Evolutionary conservation across 1,139 yeast genomes (phyloP).

Genomic region (Suhomyces wounanorum): DNA sequence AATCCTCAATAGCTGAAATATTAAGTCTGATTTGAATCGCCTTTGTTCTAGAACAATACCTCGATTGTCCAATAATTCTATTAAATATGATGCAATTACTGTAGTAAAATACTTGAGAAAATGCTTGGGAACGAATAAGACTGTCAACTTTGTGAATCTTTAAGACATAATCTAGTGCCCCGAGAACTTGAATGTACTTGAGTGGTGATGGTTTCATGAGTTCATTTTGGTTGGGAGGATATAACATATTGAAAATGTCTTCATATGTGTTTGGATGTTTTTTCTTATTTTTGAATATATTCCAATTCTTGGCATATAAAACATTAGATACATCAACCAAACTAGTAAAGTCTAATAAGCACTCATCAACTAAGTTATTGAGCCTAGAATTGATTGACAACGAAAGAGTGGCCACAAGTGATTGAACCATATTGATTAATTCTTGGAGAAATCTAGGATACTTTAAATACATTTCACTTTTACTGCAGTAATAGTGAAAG

Average conservation of each 20-base stretch:
- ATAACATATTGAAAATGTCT: constrained; percentile 66
- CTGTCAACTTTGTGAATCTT: constrained; percentile 82
- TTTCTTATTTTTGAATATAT: constrained; percentile 59
- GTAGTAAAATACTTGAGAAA: constrained; percentile 80
- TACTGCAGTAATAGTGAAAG: constrained; percentile 61
- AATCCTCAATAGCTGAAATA: constrained; percentile 83
- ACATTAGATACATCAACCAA: constrained; percentile 64
- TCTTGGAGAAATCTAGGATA: constrained; percentile 65
- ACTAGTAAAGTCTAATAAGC: constrained; percentile 63
- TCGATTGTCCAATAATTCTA: constrained; percentile 62
- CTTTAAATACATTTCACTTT: constrained; percentile 54
- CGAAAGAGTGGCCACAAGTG: constrained; percentile 62
- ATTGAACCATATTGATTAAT: constrained; percentile 56
- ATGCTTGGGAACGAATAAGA: constrained; percentile 70
- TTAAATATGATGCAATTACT: constrained; percentile 74
- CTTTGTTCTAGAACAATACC: constrained; percentile 72
- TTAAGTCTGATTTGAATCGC: constrained; percentile 91
- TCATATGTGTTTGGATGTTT: constrained; percentile 57
- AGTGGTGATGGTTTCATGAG: constrained; percentile 82
- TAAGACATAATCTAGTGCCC: constrained; percentile 84
- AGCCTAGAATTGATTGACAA: constrained; percentile 66
- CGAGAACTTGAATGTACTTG: constrained; percentile 79
- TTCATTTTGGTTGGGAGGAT: constrained; percentile 69
- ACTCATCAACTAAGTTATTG: constrained; percentile 57
- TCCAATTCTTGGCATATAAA: constrained; percentile 74